These are phyloP conservation scores for Penicillium sp. DNA, from an alignment of 2,329 filamentous ascomycete genomes.

Conservation along the genomic window DNA sequence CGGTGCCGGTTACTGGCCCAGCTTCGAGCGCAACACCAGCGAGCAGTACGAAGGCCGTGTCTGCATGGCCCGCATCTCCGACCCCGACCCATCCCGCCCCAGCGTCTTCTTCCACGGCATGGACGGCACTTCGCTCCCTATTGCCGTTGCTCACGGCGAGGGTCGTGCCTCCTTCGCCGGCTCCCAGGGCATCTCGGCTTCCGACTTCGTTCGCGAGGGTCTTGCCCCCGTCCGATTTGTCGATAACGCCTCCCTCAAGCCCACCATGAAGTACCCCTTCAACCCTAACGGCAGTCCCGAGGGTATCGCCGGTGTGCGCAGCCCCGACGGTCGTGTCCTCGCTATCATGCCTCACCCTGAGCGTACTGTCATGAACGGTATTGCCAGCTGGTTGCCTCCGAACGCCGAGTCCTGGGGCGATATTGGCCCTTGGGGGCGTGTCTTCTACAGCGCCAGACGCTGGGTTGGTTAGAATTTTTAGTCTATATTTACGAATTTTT, in stretches of 20 bases:
- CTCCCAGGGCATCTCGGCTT: slow-evolving; percentile 47
- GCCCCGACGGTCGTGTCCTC: slow-evolving; percentile 73
- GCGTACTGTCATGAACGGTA: slow-evolving; percentile 77
- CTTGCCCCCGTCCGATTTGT: slow-evolving; percentile 80
- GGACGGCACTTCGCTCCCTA: slow-evolving; percentile 76
- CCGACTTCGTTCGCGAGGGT: slow-evolving; percentile 60
- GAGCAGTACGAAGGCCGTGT: slow-evolving; percentile 89
- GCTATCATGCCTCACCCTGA: slow-evolving; percentile 95
- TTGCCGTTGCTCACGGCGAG: slow-evolving; percentile 88
- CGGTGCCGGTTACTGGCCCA: slow-evolving; percentile 78
- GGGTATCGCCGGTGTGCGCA: slow-evolving; percentile 78
- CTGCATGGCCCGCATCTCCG: slow-evolving; percentile 77
- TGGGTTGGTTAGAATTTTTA: slow-evolving; percentile 67
- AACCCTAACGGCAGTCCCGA: slow-evolving; percentile 85
- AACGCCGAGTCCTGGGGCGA: slow-evolving; percentile 70
- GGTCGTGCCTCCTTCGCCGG: slow-evolving; percentile 72
- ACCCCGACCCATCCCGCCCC: slow-evolving; percentile 56
- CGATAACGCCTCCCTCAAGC: slow-evolving; percentile 69
- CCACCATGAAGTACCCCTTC: slow-evolving; percentile 80
- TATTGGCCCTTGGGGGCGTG: slow-evolving; percentile 77
- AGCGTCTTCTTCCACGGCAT: slow-evolving; percentile 92
- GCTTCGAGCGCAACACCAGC: slow-evolving; percentile 78
- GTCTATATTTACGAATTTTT: slow-evolving; percentile 6
- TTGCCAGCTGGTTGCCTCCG: slow-evolving; percentile 72
- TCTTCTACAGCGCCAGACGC: slow-evolving; percentile 83